Conservation (phyloP, 495 filamentous ascomycete species). For the Talaromyces thailandensis region DNA sequence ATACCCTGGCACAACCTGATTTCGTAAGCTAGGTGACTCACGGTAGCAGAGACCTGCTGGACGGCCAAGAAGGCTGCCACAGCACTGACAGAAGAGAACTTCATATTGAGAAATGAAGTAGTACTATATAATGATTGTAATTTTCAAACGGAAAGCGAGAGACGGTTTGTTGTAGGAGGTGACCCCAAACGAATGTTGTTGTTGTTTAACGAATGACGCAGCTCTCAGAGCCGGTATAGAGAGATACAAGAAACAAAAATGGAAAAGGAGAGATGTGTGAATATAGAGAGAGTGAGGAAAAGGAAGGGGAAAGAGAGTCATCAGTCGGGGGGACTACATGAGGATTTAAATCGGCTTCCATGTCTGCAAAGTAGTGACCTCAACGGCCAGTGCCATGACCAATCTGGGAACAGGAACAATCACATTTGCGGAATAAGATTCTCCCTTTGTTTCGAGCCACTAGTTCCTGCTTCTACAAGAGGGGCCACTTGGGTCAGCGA, state of each 20-base stretch:
- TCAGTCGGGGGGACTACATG: not conserved
- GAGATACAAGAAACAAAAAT: not conserved
- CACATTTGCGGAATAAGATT: not conserved
- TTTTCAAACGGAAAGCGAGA: not conserved
- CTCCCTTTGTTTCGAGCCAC: not conserved
- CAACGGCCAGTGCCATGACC: not conserved
- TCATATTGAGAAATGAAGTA: constrained; percentile 15
- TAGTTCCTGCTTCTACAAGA: not conserved
- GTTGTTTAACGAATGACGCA: constrained; percentile 6
- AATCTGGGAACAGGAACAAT: not conserved
- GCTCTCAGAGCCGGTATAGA: constrained; percentile 1
- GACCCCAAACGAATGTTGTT: constrained; percentile 1
- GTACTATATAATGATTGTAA: not conserved
- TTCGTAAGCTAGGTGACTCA: constrained; percentile 18
- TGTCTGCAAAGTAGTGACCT: not conserved
- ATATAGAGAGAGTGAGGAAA: not conserved
- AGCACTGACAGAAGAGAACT: constrained; percentile 9
- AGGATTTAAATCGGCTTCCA: not conserved
- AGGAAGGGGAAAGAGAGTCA: not conserved
- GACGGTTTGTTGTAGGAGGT: not conserved
- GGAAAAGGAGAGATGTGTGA: not conserved
- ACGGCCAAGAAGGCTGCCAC: constrained; percentile 19
- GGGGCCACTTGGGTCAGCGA: not conserved
- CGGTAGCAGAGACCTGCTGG: constrained; percentile 49
- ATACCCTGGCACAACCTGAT: not conserved